Base-by-base conservation (phyloP, 139 green algal genomes). In the Volvox reticuliferus region DNA sequence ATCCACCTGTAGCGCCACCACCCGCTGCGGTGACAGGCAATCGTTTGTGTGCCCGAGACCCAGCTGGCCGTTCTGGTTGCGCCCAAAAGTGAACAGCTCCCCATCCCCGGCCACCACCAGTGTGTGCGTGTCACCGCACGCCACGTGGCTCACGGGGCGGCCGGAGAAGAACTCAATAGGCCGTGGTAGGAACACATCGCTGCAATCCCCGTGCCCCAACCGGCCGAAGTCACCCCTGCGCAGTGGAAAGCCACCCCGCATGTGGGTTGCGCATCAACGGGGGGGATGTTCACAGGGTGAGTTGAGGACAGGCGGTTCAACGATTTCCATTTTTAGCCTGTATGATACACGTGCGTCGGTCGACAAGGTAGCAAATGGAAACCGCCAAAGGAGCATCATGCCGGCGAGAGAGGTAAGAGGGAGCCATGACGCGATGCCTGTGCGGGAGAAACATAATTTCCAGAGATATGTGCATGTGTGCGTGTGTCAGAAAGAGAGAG, bases 71-170 rank as follows among this genome's bases (percentile, higher is more conserved):
- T 98, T 98, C 92, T 97, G 95, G 80, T 97, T 97, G 24, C 95
- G 91, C 0, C 95, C 93, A 93, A 98, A 98, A 30, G 91, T 80
- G 71, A 93, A 98, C 32, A 98, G 88, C 73, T 95, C 88, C 14
- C 96, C 97, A 0, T 67, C 85, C 0, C 83, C 80, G 2, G 91
- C 95, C 28, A 96, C 78, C 28, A 96, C 97, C 36, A 99, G 91
- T 22, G 97, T 98, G 93, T 99, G 97, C 17, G 96, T 98, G 94
- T 99, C 97, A 18, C 97, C 97, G 83, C 97, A 99, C 12, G 96
- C 95, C 33, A 99, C 94, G 17, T 77, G 37, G 32, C 55, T 67
- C 5, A 97, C 91, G 20, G 61, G 13, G 28, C 82, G 84, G 24
- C 94, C 94, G 0, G 75, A 55, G 33, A 99, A 95, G 50, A 93